Conservation (phyloP, 345 rosid genomes). For the Lepidium didymum region DNA sequence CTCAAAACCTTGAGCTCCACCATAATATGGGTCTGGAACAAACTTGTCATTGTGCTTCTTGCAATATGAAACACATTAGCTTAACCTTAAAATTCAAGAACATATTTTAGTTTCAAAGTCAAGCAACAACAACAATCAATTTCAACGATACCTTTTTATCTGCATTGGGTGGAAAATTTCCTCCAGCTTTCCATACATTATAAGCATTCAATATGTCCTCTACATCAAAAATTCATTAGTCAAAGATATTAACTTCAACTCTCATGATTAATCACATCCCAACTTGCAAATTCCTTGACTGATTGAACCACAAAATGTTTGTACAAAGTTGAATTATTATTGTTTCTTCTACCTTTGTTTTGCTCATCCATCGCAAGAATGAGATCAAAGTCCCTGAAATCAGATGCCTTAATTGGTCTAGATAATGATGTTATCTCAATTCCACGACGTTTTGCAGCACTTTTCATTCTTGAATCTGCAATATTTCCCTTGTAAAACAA, state of each 20-base stretch:
- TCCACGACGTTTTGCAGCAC: slow-evolving; percentile 73
- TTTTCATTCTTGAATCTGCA: slow-evolving; percentile 91
- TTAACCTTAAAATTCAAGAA: slow-evolving; percentile 51
- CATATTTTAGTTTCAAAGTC: not conserved
- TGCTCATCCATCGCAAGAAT: slow-evolving; percentile 90
- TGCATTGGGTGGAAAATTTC: slow-evolving; percentile 56
- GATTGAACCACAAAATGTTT: not conserved
- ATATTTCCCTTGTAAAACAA: slow-evolving; percentile 49
- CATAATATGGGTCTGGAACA: slow-evolving; percentile 91
- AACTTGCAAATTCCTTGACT: not conserved
- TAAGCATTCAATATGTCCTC: slow-evolving; percentile 74
- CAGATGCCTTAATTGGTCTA: slow-evolving; percentile 81
- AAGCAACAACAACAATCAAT: not conserved
- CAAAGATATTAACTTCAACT: not conserved
- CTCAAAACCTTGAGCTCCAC: slow-evolving; percentile 93
- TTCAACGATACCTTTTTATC: slow-evolving; percentile 48
- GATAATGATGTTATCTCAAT: slow-evolving; percentile 87
- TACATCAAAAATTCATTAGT: slow-evolving; percentile 9
- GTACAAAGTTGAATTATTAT: not conserved
- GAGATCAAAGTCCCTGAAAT: slow-evolving; percentile 76
- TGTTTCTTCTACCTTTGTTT: slow-evolving; percentile 44
- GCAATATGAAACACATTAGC: slow-evolving; percentile 86
- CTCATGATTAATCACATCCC: not conserved
- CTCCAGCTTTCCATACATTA: slow-evolving; percentile 69
- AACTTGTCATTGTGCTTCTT: slow-evolving; percentile 75